Evolutionary conservation across 1,139 yeast species (phyloP), one percentile per base, ranked within the genome.

Genomic region (Yamadazyma sp.): DNA sequence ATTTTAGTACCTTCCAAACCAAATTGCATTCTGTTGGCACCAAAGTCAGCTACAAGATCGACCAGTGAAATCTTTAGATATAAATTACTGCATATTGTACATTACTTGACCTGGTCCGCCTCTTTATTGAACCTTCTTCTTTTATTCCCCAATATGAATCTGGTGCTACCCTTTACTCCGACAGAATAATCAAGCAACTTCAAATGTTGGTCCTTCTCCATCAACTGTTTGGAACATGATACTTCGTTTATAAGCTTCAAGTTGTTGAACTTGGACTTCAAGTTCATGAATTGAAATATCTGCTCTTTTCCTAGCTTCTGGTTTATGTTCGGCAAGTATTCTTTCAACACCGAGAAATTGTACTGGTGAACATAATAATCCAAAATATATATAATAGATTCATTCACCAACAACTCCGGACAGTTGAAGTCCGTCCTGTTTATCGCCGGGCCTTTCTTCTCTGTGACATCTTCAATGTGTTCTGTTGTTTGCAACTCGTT

Each of bases 21-120:
- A 73, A 72, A 40, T 70, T 76, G 21, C 95, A 87, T 57, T 73
- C 77, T 40, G 82, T 89, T 15, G 87, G 86, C 11, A 83, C 96
- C 0, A 67, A 77, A 37, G 96, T 89, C 8, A 85, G 87, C 42
- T 89, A 88, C 56, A 80, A 62, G 39, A 45, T 64, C 26, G 58
- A 59, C 31, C 44, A 33, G 18, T n/a, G 22, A 23, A 8, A 11
- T 14, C 14, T 21, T 4, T 6, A 7, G 7, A 18, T 15, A n/a
- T n/a, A n/a, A n/a, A n/a, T n/a, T n/a, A n/a, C n/a, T n/a, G n/a
- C n/a, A n/a, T 11, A 21, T 31, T 15, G 17, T 24, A 13, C 18
- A 26, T 20, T 27, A 17, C 20, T 33, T 34, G 6, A 33, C 26
- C 6, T 17, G 23, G 11, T 37, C 34, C 16, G 36, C 29, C 42